phyloP scores from a whole-genome alignment of 164 flowering plant species.

The Chimonanthus praecox region DNA sequence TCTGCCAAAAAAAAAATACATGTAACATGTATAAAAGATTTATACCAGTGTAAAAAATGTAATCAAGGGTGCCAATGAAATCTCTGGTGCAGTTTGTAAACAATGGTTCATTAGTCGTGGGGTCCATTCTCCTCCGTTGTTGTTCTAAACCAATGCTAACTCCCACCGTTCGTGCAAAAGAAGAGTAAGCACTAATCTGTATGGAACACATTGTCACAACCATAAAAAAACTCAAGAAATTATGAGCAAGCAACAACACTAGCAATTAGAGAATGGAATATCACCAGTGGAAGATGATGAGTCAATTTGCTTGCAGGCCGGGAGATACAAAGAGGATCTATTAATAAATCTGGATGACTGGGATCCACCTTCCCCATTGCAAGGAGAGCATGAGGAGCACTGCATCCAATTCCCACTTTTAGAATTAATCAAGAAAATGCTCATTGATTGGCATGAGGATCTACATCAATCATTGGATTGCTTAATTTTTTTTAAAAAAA shows the following conservation, averaged over 20 bases:
- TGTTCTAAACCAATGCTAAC: constrained; percentile 63
- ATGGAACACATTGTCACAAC: constrained; percentile 8
- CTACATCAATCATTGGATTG: too few species aligned
- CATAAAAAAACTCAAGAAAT: not conserved
- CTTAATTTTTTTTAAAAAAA: not conserved
- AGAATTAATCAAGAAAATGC: not conserved
- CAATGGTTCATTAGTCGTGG: constrained; percentile 82
- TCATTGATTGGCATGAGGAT: not conserved
- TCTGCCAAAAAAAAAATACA: not conserved
- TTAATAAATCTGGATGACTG: constrained; percentile 69
- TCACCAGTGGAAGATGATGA: constrained; percentile 93
- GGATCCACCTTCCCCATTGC: constrained; percentile 91
- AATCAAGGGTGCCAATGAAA: constrained; percentile 90
- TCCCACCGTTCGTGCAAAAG: constrained; percentile 70
- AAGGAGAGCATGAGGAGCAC: constrained; percentile 96
- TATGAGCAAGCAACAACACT: not conserved
- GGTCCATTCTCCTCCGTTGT: constrained; percentile 81
- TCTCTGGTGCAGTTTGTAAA: constrained; percentile 95
- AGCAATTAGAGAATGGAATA: not conserved
- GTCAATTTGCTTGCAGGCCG: constrained; percentile 73
- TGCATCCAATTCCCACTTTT: constrained; percentile 31
- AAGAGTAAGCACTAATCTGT: constrained; percentile 98
- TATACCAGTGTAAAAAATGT: constrained; percentile 95
- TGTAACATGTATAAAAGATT: not conserved
- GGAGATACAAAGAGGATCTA: constrained; percentile 83